Conservation (phyloP, 306 rosid species). For the Malus sieversii region DNA sequence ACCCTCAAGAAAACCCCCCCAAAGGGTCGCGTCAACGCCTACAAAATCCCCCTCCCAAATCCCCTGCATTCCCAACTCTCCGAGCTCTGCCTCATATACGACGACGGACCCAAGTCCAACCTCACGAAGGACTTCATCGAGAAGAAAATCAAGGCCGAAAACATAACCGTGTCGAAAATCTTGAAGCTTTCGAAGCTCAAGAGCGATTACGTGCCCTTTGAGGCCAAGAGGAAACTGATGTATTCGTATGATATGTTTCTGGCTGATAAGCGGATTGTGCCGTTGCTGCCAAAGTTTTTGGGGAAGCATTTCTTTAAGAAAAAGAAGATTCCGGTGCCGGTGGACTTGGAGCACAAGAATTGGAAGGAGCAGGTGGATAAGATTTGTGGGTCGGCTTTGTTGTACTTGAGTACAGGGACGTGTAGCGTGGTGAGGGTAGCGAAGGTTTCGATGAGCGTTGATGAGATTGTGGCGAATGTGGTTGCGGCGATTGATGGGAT, state of each 20-base stretch:
- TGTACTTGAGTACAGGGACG: slow-evolving; percentile 58
- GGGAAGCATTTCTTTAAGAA: slow-evolving; percentile 79
- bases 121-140: slow-evolving; percentile 40
- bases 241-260: slow-evolving; percentile 59
- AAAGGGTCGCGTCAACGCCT: slow-evolving; percentile 50
- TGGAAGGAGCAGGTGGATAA: slow-evolving; percentile 77
- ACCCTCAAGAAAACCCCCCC: slow-evolving; percentile 56
- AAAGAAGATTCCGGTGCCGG: slow-evolving; percentile 70
- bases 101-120: slow-evolving; percentile 49
- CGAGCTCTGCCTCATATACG: slow-evolving; percentile 64
- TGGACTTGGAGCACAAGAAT: slow-evolving; percentile 56
- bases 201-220: slow-evolving; percentile 61
- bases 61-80: slow-evolving; percentile 40
- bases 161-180: slow-evolving; percentile 45
- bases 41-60: slow-evolving; percentile 52
- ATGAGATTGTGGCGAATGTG: slow-evolving; percentile 54
- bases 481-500: slow-evolving; percentile 41
- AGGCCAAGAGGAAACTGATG: slow-evolving; percentile 60
- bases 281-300: slow-evolving; percentile 39
- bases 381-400: slow-evolving; percentile 38
- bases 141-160: slow-evolving; percentile 46
- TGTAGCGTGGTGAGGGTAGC: slow-evolving; percentile 77
- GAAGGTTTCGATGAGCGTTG: slow-evolving; percentile 34
- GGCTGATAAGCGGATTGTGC: slow-evolving; percentile 52
- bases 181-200: slow-evolving; percentile 61